Conservation (phyloP, 768 basidiomycete genomes). For the Xerocomus potaroensis region DNA sequence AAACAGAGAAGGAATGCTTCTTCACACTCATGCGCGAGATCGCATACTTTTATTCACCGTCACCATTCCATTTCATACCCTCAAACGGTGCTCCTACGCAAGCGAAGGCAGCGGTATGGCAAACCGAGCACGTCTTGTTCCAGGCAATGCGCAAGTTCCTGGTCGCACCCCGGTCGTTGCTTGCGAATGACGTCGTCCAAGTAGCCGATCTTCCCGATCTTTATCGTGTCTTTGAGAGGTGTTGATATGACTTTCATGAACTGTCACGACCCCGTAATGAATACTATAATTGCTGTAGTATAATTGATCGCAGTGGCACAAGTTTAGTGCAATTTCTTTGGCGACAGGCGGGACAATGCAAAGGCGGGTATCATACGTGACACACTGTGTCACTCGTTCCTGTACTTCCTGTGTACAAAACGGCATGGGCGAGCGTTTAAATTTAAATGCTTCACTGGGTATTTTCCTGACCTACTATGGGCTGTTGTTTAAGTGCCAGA, state of each 20-base stretch:
- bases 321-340: too few relatives aligned
- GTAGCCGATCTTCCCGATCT: conserved; percentile 88
- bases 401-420: not conserved
- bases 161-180: conserved; percentile 56
- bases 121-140: conserved; percentile 88
- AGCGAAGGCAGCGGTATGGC: conserved; percentile 66
- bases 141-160: conserved; percentile 81
- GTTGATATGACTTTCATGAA: conserved; percentile 41
- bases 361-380: too few relatives aligned
- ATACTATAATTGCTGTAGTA: not conserved
- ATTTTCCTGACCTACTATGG: not conserved
- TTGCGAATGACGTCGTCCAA: conserved; percentile 76
- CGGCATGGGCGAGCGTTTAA: too few relatives aligned
- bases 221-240: conserved; percentile 93
- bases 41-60: conserved; percentile 83
- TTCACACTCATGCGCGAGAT: conserved; percentile 81
- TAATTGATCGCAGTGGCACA: too few relatives aligned
- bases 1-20: conserved; percentile 81
- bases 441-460: too few relatives aligned
- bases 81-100: conserved; percentile 36
- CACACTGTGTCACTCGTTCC: too few relatives aligned
- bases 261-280: not conserved
- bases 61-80: conserved; percentile 16
- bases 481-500: not conserved
- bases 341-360: too few relatives aligned